A percentile compares a stretch with the other conserved stretches of the same genome.
These are phyloP conservation scores for Tuber indicum DNA, from an alignment of 495 filamentous ascomycete species.

Conservation along the genomic window DNA sequence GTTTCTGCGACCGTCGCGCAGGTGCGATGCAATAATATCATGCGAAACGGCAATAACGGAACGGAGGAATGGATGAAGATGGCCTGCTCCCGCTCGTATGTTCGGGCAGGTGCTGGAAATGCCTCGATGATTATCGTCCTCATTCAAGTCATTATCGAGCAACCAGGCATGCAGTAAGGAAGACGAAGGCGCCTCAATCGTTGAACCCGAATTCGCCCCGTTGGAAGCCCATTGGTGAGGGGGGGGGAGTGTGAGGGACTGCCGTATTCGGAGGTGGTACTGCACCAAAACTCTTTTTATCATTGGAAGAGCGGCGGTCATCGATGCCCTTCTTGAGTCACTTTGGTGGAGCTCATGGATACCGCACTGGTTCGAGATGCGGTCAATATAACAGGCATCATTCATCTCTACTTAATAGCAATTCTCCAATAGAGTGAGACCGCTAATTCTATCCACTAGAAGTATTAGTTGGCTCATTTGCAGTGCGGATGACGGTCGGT, in stretches of 20 bases:
- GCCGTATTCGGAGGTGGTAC: neutral
- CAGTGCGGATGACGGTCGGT: neutral
- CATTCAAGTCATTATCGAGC: neutral
- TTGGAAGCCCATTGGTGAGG: neutral
- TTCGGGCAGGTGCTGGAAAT: neutral
- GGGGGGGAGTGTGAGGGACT: neutral
- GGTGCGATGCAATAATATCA: neutral
- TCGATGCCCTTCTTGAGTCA: conserved; percentile 1
- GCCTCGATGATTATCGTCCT: neutral
- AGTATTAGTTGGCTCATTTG: neutral
- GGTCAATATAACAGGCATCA: neutral
- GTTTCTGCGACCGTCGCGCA: neutral
- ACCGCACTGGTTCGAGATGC: neutral
- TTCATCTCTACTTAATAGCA: neutral
- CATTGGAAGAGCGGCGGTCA: neutral
- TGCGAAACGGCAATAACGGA: neutral
- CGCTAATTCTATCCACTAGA: neutral
- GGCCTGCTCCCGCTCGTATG: neutral
- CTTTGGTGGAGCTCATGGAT: neutral
- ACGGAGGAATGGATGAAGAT: neutral
- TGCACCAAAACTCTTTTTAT: neutral
- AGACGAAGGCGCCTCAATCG: neutral
- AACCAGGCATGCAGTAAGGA: neutral
- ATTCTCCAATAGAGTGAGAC: neutral
- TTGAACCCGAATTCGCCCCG: neutral